Evolutionary conservation across 768 basidiomycete species (phyloP), one percentile per base, ranked within the genome.

Genomic region (Pisolithus microcarpus): DNA sequence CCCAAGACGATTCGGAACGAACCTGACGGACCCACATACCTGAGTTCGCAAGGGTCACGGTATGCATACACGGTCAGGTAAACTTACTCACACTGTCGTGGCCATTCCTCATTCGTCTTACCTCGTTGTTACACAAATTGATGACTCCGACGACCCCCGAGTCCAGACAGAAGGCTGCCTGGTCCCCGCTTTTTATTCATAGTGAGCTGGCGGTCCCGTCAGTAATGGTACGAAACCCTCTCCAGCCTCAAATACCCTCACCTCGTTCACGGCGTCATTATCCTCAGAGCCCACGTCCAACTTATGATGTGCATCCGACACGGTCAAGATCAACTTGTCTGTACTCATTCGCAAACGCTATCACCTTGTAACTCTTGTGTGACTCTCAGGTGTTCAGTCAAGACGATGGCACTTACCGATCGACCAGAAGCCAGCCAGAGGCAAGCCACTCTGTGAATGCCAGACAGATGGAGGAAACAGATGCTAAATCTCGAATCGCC

Each of bases 21-120:
- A 91, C 52, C 72, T 78, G 37, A 85, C 80, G 16, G 76, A 75
- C 10, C 79, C 81, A 43, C 85, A 87, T 11, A 91, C 78, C 88
- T 91, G 58, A 52, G 51, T 11, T 28, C 44, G 23, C 52, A 26
- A n/a, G 24, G 30, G 23, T 15, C 40, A 34, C 10, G 46, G 43
- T 26, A 15, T 7, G 11, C 24, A 26, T n/a, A 38, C 6, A 7
- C 51, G 34, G 16, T 34, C 46, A 18, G n/a, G 45, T 28, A 8
- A 36, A 3, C 18, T 10, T 19, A 68, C 79, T 37, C 56, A 91
- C 89, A 60, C 72, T 88, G 7, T 67, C 65, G 60, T 91, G 89
- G 49, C 71, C 71, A 2, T 68, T 70, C 57, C 76, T 82, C 84
- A 90, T 85, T 40, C 67, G 74, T 3, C 60, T 64, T n/a, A 85